Base-by-base conservation (phyloP, 2,329 filamentous ascomycete species). In the Dothidotthia symphoricarpi region DNA sequence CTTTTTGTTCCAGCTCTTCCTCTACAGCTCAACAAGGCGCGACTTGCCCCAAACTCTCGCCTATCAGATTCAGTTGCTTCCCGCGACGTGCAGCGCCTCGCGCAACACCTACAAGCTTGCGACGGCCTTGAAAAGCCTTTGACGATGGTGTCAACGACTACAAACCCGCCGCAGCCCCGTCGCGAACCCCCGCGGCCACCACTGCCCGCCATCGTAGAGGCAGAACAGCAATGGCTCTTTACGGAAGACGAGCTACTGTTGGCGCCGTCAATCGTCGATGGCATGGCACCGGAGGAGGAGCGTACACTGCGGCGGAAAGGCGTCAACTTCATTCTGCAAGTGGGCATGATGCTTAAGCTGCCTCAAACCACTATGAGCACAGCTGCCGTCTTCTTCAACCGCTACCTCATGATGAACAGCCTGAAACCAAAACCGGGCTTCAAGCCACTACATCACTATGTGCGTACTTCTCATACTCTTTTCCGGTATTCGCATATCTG, bases 321-420 rank as follows among this genome's bases (percentile, higher is more conserved):
- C 31, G 85, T 96, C 61, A 95, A 95, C 66, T 98, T 98, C 69
- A 95, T 98, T 57, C 84, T 88, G 47, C 90, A 96, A 67, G 88
- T 91, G 29, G 93, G 91, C 49, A 88, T 95, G 51, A 82, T 95
- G 73, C 78, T 97, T 35, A 91, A 95, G 63, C 74, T 97, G 33
- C 91, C 91, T 10, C 90, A 96, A 66, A 81, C 93, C 39, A 97
- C 93, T 0, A 75, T 98, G 28, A 90, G 86, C 68, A 94, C 94
- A 0, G 93, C 93, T 1, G 86, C 87, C 13, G 85, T 95, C 28
- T 97, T 95, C 72, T 90, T 98, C 66, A 91, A 98, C 67, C 82
- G 93, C 22, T 97, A 95, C 66, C 90, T 89, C 64, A 96, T 97
- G 88, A 83, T 89, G 47, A 82, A 77, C 60, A 91, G 83, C 61